Evolutionary conservation across 2,329 filamentous ascomycete genomes (phyloP).

Genomic region (Berkeleyomyces basicola): DNA sequence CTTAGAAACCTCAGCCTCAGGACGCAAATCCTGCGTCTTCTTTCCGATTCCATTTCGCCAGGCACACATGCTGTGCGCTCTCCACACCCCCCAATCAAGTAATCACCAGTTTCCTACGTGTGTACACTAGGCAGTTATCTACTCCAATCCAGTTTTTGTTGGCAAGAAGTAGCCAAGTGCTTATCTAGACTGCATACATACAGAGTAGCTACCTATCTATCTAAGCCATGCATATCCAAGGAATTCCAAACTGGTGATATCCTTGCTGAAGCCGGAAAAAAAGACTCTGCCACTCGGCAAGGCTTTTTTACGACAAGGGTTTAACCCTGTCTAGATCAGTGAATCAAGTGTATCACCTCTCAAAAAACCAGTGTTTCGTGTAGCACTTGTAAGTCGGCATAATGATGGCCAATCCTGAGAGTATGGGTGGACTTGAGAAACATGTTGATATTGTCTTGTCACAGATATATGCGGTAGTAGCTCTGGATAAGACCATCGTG

Average conservation of each 20-base stretch:
- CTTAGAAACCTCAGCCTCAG: not conserved
- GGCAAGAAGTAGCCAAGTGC: not conserved
- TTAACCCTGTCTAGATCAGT: not conserved
- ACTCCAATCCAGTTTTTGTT: not conserved
- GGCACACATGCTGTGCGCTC: not conserved
- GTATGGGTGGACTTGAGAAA: not conserved
- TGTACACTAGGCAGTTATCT: too few species aligned
- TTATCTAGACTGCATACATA: too few species aligned
- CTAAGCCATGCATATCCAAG: too few species aligned
- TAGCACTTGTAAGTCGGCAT: not conserved
- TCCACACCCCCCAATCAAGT: not conserved
- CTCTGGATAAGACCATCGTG: not conserved
- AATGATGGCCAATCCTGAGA: not conserved
- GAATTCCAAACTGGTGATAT: not conserved
- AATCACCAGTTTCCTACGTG: not conserved
- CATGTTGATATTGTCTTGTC: not conserved
- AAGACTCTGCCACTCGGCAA: not conserved
- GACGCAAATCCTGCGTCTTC: not conserved
- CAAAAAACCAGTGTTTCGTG: not conserved
- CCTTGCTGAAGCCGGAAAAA: not conserved
- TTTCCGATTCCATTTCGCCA: not conserved
- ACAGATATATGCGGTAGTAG: not conserved
- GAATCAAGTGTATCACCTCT: not conserved
- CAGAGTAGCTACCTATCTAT: too few species aligned
- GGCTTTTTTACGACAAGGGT: not conserved